Conservation (phyloP, 768 basidiomycete genomes). For the Naganishia friedmannii region DNA sequence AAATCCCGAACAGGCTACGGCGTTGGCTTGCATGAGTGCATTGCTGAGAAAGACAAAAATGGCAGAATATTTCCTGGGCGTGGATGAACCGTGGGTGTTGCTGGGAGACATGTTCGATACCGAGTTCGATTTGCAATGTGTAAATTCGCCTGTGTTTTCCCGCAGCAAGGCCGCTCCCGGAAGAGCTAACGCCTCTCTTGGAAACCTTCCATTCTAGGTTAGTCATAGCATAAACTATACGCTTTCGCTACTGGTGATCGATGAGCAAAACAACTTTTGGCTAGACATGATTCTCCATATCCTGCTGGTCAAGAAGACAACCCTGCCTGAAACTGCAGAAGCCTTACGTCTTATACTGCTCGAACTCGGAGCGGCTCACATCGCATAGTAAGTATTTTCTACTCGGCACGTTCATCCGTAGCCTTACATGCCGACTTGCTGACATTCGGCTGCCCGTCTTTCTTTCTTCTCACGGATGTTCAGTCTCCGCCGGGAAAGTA, state of each 20-base stretch:
- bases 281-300: slow-evolving; percentile 15
- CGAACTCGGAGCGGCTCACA: slow-evolving; percentile 7
- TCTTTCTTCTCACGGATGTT: neutral
- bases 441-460: too few species aligned
- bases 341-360: neutral
- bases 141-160: too few species aligned
- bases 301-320: slow-evolving; percentile 2
- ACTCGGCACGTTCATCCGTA: too few species aligned
- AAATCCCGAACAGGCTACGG: neutral
- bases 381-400: slow-evolving; percentile 3
- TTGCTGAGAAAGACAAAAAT: slow-evolving; percentile 5
- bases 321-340: neutral
- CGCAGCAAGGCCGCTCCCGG: too few species aligned
- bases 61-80: slow-evolving; percentile 6
- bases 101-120: neutral
- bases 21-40: slow-evolving; percentile 2
- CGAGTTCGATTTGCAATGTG: neutral
- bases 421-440: neutral
- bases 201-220: neutral
- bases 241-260: slow-evolving; percentile 9
- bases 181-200: neutral
- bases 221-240: slow-evolving; percentile 16
- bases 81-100: slow-evolving; percentile 5
- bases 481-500: slow-evolving; percentile 11
- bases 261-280: slow-evolving; percentile 1